These are phyloP conservation scores for Candida alai DNA, from an alignment of 805 yeast species.

Conservation along the genomic window DNA sequence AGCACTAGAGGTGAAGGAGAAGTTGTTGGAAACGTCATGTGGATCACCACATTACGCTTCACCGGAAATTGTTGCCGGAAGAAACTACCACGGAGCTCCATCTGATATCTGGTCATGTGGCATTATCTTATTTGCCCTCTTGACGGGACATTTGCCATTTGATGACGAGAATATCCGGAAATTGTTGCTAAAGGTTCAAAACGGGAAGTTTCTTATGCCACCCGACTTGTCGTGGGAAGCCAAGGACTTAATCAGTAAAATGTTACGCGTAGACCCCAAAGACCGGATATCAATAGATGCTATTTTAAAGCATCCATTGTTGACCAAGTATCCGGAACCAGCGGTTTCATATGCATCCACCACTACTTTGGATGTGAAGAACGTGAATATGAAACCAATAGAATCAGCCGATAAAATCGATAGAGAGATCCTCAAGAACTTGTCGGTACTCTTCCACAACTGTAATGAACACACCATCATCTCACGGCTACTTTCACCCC, in stretches of 20 bases:
- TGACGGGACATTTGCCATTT: conserved; percentile 94
- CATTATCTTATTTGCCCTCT: conserved; percentile 84
- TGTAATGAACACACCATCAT: conserved; percentile 53
- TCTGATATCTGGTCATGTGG: conserved; percentile 99
- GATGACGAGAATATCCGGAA: conserved; percentile 94
- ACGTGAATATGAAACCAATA: conserved; percentile 30
- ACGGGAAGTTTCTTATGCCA: conserved; percentile 85
- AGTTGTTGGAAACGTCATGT: conserved; percentile 87
- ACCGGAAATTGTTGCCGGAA: conserved; percentile 95
- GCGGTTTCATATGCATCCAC: conserved; percentile 13
- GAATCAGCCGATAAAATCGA: conserved; percentile 53
- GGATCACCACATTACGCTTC: conserved; percentile 99
- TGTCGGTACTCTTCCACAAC: conserved; percentile 81
- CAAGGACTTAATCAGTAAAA: conserved; percentile 72
- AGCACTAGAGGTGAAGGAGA: conserved; percentile 80
- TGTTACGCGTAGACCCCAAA: conserved; percentile 79
- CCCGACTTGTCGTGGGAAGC: conserved; percentile 77
- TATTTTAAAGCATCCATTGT: conserved; percentile 75
- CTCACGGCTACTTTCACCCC: conserved; percentile 48
- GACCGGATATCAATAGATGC: conserved; percentile 75
- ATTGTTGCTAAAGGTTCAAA: conserved; percentile 83
- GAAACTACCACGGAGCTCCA: conserved; percentile 93
- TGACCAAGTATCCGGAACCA: conserved; percentile 64
- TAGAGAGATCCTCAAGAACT: conserved; percentile 66
- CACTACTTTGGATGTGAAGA: conserved; percentile 14